Evolutionary conservation across 306 rosid species (phyloP).

Genomic region (Lablab purpureus): DNA sequence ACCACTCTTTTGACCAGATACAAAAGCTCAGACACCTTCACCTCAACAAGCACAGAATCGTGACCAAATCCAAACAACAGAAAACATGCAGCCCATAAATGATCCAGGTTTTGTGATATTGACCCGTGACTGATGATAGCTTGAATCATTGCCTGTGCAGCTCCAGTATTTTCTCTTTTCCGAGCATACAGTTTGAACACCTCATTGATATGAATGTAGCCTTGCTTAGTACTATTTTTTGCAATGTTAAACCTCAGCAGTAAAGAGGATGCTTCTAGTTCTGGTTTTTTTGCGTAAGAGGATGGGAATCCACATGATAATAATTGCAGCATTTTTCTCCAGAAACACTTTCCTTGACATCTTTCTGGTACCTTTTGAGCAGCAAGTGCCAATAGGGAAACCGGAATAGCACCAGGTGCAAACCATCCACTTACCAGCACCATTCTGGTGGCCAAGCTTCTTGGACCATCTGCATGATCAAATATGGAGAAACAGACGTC

Average conservation of each 20-base stretch:
- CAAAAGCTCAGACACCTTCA: conserved; percentile 71
- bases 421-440: conserved; percentile 88
- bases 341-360: conserved; percentile 54
- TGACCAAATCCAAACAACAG: conserved; percentile 78
- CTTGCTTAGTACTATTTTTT: conserved; percentile 65
- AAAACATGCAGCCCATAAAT: conserved; percentile 90
- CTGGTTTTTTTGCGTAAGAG: conserved; percentile 70
- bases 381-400: conserved; percentile 65
- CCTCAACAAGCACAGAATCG: conserved; percentile 75
- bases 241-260: conserved; percentile 80
- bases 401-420: conserved; percentile 77
- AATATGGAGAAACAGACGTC: conserved; percentile 94
- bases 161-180: conserved; percentile 64
- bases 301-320: conserved; percentile 70
- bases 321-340: conserved; percentile 60
- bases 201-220: conserved; percentile 65
- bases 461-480: conserved; percentile 89
- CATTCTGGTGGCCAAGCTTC: conserved; percentile 90
- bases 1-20: conserved; percentile 68
- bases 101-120: conserved; percentile 65
- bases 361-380: conserved; percentile 80
- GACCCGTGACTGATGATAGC: conserved; percentile 66
- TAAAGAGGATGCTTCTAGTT: conserved; percentile 85
- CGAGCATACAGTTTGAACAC: conserved; percentile 71
- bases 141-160: conserved; percentile 81